phyloP scores from a whole-genome alignment of 306 rosid species.

The Vigna radiata region DNA sequence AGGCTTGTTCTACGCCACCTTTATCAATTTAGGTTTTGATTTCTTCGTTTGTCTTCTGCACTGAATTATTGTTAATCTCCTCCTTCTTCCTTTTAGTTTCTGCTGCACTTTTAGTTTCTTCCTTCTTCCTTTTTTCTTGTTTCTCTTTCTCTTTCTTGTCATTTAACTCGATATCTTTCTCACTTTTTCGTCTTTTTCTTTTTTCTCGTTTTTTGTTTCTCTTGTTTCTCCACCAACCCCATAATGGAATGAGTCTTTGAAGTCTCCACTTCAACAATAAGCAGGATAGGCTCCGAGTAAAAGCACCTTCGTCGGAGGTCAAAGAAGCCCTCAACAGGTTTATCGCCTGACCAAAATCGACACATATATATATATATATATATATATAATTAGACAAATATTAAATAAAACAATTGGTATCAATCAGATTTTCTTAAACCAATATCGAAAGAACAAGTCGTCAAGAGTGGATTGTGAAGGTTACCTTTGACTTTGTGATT shows the following conservation, averaged over 20 bases:
- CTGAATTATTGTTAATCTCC: not conserved
- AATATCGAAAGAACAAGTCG: not conserved
- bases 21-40: not conserved
- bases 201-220: not conserved
- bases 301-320: not conserved
- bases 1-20: too few species aligned
- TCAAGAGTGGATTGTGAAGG: not conserved
- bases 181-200: not conserved
- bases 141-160: not conserved
- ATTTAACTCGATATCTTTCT: too few species aligned
- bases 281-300: not conserved
- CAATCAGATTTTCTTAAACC: not conserved
- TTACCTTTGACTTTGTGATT: not conserved
- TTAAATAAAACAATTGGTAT: too few species aligned
- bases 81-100: not conserved
- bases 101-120: too few species aligned
- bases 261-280: not conserved
- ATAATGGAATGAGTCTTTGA: not conserved
- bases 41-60: not conserved
- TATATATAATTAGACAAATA: not conserved
- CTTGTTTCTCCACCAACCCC: not conserved
- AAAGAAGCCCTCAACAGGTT: conserved; percentile 15
- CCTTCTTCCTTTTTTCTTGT: too few species aligned
- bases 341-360: conserved; percentile 1
- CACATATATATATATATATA: too few species aligned